Percentiles rank a stretch among this genome's conserved stretches.
These are phyloP conservation scores for Sapria himalayana DNA, from an alignment of 345 rosid species.

Conservation along the genomic window DNA sequence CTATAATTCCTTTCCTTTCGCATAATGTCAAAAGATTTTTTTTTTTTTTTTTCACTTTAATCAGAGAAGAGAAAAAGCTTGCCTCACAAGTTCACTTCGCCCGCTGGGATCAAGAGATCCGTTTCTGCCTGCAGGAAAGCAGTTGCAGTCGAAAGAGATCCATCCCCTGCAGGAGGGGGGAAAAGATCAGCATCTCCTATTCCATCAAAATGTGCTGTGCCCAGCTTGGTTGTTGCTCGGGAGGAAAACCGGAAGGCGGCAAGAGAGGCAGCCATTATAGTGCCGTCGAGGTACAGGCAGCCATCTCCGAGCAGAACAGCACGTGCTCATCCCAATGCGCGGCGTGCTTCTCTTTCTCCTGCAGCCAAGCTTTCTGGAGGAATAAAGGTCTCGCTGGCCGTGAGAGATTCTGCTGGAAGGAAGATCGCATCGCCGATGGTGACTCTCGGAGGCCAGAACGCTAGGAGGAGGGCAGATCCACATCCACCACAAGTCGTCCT, in stretches of 20 bases:
- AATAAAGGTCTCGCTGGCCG: conserved; percentile 45
- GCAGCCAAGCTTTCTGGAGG: conserved; percentile 62
- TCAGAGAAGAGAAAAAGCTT: no score
- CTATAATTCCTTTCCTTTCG: no score
- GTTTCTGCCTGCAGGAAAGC: conserved; percentile 29
- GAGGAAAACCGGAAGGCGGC: conserved; percentile 55
- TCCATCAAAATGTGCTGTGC: conserved; percentile 83
- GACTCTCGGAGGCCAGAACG: conserved; percentile 37
- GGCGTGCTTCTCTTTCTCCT: conserved; percentile 64
- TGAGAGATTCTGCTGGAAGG: conserved; percentile 50
- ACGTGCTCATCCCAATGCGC: conserved; percentile 46
- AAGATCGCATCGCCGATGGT: conserved; percentile 53
- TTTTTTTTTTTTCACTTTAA: no score
- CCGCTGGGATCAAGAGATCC: conserved; percentile 44
- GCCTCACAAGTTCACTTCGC: conserved; percentile 63
- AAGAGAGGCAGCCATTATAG: conserved; percentile 68
- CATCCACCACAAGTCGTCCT: no score
- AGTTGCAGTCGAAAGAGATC: conserved; percentile 37
- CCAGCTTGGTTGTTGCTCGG: conserved; percentile 49
- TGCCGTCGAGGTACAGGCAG: conserved; percentile 80
- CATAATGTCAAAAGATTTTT: no score
- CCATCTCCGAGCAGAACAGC: conserved; percentile 70
- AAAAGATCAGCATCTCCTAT: conserved; percentile 81
- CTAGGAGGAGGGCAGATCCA: conserved; percentile 39
- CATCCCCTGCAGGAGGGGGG: conserved; percentile 45